Base-by-base conservation (phyloP, 352 stramenopile species). In the Globisporangium emineosum region DNA sequence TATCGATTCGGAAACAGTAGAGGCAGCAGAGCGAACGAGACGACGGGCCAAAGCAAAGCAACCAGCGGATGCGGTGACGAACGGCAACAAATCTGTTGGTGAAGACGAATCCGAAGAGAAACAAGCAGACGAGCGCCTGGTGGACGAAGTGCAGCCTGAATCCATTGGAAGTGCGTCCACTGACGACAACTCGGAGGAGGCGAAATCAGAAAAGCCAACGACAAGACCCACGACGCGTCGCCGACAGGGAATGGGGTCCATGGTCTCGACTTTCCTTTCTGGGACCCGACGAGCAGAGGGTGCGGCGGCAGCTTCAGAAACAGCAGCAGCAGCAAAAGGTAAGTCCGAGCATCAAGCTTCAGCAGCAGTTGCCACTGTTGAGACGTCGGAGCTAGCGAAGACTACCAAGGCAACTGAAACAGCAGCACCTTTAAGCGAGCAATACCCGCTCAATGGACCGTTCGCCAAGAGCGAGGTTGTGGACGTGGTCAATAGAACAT, bases 401-500 rank as follows among this genome's bases (percentile, higher is more conserved):
- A n/a, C 19, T 6, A 2, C 2, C 29, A 12, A 32, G 4, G 10
- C 32, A 21, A 71, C 53, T 40, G 62, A 53, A 58, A 6, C 54
- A 67, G 30, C 21, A 43, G 53, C 32, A 35, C 13, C 45, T 51
- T 4, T 27, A n/a, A 61, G 42, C 15, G 21, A 64, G 57, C 43
- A 72, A 57, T 67, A 60, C 2, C 40, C 52, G 53, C 45, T 76
- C 33, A 68, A 76, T 23, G 66, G 69, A n/a, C 64, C 59, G 23
- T 91, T 91, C 43, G 55, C 60, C 32, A 66, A 79, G 0, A 90
- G 89, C 19, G 73, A 94, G 40, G 57, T 97, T n/a, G 91, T 98
- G 5, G 75, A 97, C 23, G 90, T 98, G 17, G 74, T 79, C 32
- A 73, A 86, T 30, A 80, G 94, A 15, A 97, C 89, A 60, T 97